Percentiles rank a stretch among this genome's conserved stretches.
Evolutionary conservation across 305 asterid species (phyloP).

Genomic region (Rubia occidens): DNA sequence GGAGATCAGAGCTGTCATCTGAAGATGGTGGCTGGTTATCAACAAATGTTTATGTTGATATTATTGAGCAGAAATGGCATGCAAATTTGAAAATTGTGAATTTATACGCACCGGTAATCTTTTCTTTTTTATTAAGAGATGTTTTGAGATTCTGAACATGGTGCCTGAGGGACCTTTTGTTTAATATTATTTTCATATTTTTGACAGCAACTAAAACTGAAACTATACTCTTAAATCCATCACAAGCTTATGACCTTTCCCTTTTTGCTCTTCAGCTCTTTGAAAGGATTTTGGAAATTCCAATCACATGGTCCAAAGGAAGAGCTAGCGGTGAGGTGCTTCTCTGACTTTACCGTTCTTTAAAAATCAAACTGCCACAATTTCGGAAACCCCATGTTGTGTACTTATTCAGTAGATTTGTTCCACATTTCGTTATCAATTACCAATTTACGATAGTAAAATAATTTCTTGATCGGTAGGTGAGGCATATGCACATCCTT

Average conservation of each 20-base stretch:
- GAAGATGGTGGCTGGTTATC: slow-evolving; percentile 99
- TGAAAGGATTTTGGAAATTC: slow-evolving; percentile 91
- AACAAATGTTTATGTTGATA: slow-evolving; percentile 85
- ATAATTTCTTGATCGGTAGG: not conserved
- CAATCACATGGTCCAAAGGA: slow-evolving; percentile 85
- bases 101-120: slow-evolving; percentile 84
- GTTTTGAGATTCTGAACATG: slow-evolving; percentile 5
- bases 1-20: slow-evolving; percentile 71
- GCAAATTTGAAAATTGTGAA: slow-evolving; percentile 84
- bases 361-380: not conserved
- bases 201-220: slow-evolving; percentile 16
- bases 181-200: slow-evolving; percentile 8
- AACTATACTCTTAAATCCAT: slow-evolving; percentile 20
- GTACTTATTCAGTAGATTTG: not conserved
- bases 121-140: slow-evolving; percentile 20
- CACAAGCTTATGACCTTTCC: slow-evolving; percentile 13
- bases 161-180: slow-evolving; percentile 14
- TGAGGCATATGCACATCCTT: not conserved
- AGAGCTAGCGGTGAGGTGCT: slow-evolving; percentile 99
- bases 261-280: slow-evolving; percentile 52
- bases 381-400: not conserved
- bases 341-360: slow-evolving; percentile 23
- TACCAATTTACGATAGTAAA: not conserved
- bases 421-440: not conserved
- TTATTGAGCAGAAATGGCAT: slow-evolving; percentile 92